Evolutionary conservation across 2,329 filamentous ascomycete genomes (phyloP).

Genomic region (Epichloe glyceriae): DNA sequence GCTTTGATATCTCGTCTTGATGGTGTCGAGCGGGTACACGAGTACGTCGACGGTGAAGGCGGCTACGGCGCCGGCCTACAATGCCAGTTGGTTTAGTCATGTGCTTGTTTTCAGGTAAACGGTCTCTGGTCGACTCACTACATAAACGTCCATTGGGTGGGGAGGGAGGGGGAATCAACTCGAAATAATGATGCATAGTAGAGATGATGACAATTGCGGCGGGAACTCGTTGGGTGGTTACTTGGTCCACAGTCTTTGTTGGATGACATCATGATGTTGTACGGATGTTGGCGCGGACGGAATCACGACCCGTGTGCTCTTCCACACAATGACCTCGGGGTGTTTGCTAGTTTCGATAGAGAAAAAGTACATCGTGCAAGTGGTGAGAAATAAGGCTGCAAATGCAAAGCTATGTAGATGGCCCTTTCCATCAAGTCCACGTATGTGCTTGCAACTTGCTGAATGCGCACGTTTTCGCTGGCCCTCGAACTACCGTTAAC

Average conservation of each 20-base stretch:
- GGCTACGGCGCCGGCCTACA: constrained; percentile 68
- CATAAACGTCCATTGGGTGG: constrained; percentile 19
- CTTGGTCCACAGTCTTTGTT: not conserved
- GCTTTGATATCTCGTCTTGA: constrained; percentile 78
- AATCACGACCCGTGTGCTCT: too few relatives aligned
- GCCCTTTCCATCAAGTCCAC: too few relatives aligned
- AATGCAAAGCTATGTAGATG: too few relatives aligned
- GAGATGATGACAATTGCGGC: not conserved
- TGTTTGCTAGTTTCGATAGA: too few relatives aligned
- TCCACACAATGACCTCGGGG: too few relatives aligned
- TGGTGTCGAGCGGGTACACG: constrained; percentile 77
- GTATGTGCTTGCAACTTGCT: too few relatives aligned
- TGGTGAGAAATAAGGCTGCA: too few relatives aligned
- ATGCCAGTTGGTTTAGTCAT: not conserved
- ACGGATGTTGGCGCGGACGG: too few relatives aligned
- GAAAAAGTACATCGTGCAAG: too few relatives aligned
- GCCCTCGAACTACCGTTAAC: not conserved
- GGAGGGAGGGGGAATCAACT: not conserved
- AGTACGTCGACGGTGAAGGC: constrained; percentile 78
- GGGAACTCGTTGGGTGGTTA: not conserved
- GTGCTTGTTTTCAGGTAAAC: not conserved
- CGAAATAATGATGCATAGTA: not conserved
- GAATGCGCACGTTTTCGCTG: not conserved
- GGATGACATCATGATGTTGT: constrained; percentile 6
- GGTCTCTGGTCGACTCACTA: constrained; percentile 11